Conservation (phyloP, 768 basidiomycete genomes). For the Lentinus tigrinus region DNA sequence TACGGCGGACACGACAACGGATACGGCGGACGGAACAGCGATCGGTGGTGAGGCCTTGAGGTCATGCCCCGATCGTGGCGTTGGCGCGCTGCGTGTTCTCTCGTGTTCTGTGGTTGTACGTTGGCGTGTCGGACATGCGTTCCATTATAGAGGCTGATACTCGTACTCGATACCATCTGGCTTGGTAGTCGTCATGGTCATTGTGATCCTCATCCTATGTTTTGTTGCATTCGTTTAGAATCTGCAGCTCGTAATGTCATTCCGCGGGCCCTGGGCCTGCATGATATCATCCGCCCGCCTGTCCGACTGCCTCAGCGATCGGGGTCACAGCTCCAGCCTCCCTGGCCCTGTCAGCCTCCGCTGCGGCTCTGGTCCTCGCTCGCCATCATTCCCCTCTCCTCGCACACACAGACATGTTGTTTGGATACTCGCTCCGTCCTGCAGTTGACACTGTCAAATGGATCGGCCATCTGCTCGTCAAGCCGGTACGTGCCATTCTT, state of each 20-base stretch:
- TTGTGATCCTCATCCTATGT: conserved; percentile 6
- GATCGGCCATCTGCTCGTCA: background rate
- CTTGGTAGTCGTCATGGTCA: background rate
- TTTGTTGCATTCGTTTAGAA: conserved; percentile 19
- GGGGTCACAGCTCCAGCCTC: background rate
- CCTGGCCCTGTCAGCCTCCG: background rate
- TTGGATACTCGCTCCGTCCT: background rate
- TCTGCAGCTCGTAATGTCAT: conserved; percentile 15
- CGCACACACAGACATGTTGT: background rate
- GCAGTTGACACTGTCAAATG: background rate
- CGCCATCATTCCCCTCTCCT: background rate
- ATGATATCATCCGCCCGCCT: background rate
- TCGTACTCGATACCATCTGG: too few relatives aligned
- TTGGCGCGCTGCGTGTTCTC: background rate
- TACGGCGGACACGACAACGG: conserved; percentile 43
- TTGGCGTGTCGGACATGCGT: conserved; percentile 4
- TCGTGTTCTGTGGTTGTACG: background rate
- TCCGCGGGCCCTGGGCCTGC: background rate
- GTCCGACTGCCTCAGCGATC: background rate
- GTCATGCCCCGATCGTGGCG: background rate
- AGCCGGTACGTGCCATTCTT: background rate
- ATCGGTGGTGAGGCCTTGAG: conserved; percentile 30
- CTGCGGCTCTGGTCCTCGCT: background rate
- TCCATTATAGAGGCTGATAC: conserved; percentile 5
- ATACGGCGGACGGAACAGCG: conserved; percentile 32